Percentiles rank a stretch among this genome's conserved stretches.
Conservation (phyloP, 2,329 filamentous ascomycete species). For the Penicillium sp. region DNA sequence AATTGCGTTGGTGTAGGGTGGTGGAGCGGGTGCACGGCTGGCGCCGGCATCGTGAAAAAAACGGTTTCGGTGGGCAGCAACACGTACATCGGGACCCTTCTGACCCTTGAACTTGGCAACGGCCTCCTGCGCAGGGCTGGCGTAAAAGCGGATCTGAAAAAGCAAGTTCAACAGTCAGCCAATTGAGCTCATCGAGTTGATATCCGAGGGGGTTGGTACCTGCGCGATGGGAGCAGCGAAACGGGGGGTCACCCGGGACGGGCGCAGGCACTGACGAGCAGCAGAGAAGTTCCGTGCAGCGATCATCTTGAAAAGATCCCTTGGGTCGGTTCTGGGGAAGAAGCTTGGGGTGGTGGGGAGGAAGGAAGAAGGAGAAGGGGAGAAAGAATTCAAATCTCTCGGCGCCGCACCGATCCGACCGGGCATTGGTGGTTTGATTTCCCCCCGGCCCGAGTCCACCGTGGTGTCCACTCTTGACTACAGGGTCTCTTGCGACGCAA, state of each 20-base stretch:
- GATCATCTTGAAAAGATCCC: slow-evolving; percentile 67
- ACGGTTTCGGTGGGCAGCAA: slow-evolving; percentile 25
- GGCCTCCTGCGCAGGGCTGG: slow-evolving; percentile 58
- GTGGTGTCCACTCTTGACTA: slow-evolving; percentile 12
- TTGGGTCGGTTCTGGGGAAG: slow-evolving; percentile 14
- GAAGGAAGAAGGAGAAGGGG: slow-evolving; percentile 15
- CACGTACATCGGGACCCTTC: slow-evolving; percentile 82
- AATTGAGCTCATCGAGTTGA: slow-evolving; percentile 16
- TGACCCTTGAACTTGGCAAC: slow-evolving; percentile 93
- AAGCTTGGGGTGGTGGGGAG: slow-evolving; percentile 23
- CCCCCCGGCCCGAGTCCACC: slow-evolving; percentile 24
- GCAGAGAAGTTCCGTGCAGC: slow-evolving; percentile 75
- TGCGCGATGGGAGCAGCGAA: slow-evolving; percentile 56
- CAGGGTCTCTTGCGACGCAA: not conserved
- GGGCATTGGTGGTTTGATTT: slow-evolving; percentile 27
- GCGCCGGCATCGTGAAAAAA: slow-evolving; percentile 29
- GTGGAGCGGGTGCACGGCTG: slow-evolving; percentile 24
- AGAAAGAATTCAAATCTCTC: slow-evolving; percentile 29
- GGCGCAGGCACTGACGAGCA: slow-evolving; percentile 77
- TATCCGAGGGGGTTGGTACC: slow-evolving; percentile 48
- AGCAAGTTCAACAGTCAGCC: slow-evolving; percentile 17
- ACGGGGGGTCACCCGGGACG: slow-evolving; percentile 53
- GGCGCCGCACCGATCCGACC: slow-evolving; percentile 27
- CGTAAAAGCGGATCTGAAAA: slow-evolving; percentile 63
- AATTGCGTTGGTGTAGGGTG: slow-evolving; percentile 1